Base-by-base conservation (phyloP, 2,329 filamentous ascomycete genomes). In the Neonectria punicea region DNA sequence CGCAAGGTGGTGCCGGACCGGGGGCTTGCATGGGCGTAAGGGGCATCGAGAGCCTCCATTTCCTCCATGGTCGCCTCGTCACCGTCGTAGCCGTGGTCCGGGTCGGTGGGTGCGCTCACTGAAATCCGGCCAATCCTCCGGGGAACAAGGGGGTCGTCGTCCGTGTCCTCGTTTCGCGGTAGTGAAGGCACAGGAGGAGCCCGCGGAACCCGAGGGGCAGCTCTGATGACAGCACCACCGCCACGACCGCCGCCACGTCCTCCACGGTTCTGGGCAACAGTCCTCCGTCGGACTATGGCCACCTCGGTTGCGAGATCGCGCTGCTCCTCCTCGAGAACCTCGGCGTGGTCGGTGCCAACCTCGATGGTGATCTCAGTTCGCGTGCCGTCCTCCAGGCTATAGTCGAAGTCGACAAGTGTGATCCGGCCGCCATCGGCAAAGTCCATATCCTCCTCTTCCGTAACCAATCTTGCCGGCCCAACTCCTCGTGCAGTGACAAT, bases 381-480 rank as follows among this genome's bases (percentile, higher is more conserved):
- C 47, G 79, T 77, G 4, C 90, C 91, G 74, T 92, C 82, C 5
- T 74, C 78, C 1, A 84, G 71, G 1, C 84, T 81, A 70, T 92
- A 92, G 68, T 90, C 87, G 76, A 95, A 95, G 76, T 95, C 92
- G 49, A 94, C 81, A 9, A 95, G 80, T 10, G 87, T 86, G 47
- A 96, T 82, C 66, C 92, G 86, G 14, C 92, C 92, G 7, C 92
- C 92, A 73, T 95, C 93, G n/a, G 93, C 86, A 68, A 93, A 92
- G 73, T 92, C 87, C 56, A 91, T 86, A 51, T 88, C 89, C 69
- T 93, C 92, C 68, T 93, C 90, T 61, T 93, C 90, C 3, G 88
- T 85, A 46, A 87, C 80, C 8, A 83, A 80, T 63, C 87, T 84
- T 0, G 85, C 82, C 1, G 86, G 85, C 28, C 88, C 84, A 18